Percentiles rank a stretch among this genome's conserved stretches.
These are phyloP conservation scores for Stemphylium vesicarium DNA, from an alignment of 2,329 filamentous ascomycete genomes.

Conservation along the genomic window DNA sequence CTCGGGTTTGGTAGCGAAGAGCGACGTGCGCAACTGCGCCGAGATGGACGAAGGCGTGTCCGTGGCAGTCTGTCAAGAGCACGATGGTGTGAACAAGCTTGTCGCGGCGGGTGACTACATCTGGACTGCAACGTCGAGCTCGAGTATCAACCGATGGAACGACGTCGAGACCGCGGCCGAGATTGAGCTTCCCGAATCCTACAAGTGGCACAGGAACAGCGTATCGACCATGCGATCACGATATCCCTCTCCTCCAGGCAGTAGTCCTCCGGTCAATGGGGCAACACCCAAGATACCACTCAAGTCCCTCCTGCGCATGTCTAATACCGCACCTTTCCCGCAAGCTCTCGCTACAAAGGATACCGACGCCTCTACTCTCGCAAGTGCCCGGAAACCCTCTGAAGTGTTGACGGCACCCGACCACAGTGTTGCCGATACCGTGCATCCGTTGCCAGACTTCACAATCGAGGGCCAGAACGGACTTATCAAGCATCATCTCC, in stretches of 20 bases:
- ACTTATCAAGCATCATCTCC: constrained; percentile 86
- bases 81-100: constrained; percentile 76
- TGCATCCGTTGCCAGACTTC: constrained; percentile 55
- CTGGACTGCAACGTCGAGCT: constrained; percentile 89
- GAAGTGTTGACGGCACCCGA: constrained; percentile 58
- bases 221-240: constrained; percentile 53
- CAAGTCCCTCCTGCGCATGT: constrained; percentile 79
- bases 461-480: constrained; percentile 92
- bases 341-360: constrained; percentile 58
- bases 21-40: constrained; percentile 77
- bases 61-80: constrained; percentile 89
- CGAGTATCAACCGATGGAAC: constrained; percentile 90
- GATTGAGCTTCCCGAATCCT: constrained; percentile 62
- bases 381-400: constrained; percentile 63
- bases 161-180: constrained; percentile 81
- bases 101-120: constrained; percentile 73
- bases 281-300: constrained; percentile 69
- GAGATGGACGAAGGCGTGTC: constrained; percentile 89
- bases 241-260: constrained; percentile 47
- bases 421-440: constrained; percentile 42
- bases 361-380: constrained; percentile 61
- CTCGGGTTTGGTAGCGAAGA: constrained; percentile 93
- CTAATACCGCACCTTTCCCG: constrained; percentile 81
- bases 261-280: constrained; percentile 42
- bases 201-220: constrained; percentile 62